These are phyloP conservation scores for Nothophoma quercina DNA, from an alignment of 2,329 filamentous ascomycete species.

Conservation along the genomic window DNA sequence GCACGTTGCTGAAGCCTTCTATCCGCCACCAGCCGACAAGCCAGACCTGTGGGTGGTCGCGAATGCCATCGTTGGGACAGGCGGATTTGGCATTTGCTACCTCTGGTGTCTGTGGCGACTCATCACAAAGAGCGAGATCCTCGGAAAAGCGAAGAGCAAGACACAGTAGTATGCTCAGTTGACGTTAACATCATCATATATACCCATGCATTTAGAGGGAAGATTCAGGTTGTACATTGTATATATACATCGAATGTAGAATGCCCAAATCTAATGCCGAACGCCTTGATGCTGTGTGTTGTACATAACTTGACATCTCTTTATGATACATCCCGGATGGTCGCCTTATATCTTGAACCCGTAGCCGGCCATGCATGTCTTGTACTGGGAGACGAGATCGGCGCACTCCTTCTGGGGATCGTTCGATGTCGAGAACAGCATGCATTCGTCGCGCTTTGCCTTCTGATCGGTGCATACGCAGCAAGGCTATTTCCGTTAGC, in stretches of 20 bases:
- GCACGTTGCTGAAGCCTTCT: constrained; percentile 77
- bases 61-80: constrained; percentile 86
- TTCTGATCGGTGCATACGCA: constrained; percentile 98
- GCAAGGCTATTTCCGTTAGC: constrained; percentile 71
- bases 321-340: constrained; percentile 10
- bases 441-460: constrained; percentile 91
- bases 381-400: constrained; percentile 83
- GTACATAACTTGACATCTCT: constrained; percentile 30
- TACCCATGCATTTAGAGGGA: constrained; percentile 32
- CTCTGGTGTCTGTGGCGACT: constrained; percentile 85
- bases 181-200: constrained; percentile 9
- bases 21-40: constrained; percentile 74
- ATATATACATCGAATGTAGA: constrained; percentile 21
- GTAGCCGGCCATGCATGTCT: constrained; percentile 89
- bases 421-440: constrained; percentile 90
- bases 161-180: constrained; percentile 38
- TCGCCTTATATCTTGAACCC: constrained; percentile 72
- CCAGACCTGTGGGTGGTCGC: constrained; percentile 94
- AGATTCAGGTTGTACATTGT: constrained; percentile 38
- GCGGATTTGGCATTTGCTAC: constrained; percentile 86
- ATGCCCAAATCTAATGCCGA: constrained; percentile 30
- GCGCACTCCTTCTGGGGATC: constrained; percentile 87
- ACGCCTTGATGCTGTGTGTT: constrained; percentile 43
- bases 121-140: constrained; percentile 63
- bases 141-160: constrained; percentile 49